Evolutionary conservation across 495 filamentous ascomycete genomes (phyloP).

Genomic region (Acidomyces sp.): DNA sequence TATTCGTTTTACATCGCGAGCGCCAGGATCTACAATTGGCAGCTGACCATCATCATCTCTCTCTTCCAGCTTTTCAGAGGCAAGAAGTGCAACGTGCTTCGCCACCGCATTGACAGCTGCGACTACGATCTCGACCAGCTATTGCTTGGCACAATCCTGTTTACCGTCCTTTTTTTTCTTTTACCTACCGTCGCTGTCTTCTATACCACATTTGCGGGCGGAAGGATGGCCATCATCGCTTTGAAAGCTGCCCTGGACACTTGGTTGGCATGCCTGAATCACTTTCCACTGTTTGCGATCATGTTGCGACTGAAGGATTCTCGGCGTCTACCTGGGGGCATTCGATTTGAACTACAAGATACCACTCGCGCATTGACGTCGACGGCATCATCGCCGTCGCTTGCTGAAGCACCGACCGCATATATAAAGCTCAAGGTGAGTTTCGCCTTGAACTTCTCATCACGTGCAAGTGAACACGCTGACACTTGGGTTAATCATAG

Average conservation of each 20-base stretch:
- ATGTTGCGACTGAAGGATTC: constrained; percentile 96
- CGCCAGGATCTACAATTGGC: constrained; percentile 95
- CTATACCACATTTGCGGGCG: constrained; percentile 88
- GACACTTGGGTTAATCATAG: constrained; percentile 32
- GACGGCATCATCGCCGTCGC: constrained; percentile 20
- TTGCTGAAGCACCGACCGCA: constrained; percentile 32
- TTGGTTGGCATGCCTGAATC: constrained; percentile 82
- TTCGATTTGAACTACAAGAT: constrained; percentile 81
- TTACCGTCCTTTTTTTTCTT: constrained; percentile 90
- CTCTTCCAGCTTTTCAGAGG: constrained; percentile 96
- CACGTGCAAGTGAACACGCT: not conserved
- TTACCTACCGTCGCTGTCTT: constrained; percentile 91
- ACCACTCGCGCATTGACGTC: constrained; percentile 30
- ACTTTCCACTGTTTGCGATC: constrained; percentile 93
- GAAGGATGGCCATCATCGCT: constrained; percentile 86
- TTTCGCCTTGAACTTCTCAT: not conserved
- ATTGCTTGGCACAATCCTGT: constrained; percentile 88
- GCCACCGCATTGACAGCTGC: constrained; percentile 95
- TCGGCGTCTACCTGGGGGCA: constrained; percentile 74
- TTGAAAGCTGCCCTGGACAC: constrained; percentile 85
- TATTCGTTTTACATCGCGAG: constrained; percentile 96
- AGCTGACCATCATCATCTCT: constrained; percentile 87
- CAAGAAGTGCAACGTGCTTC: constrained; percentile 92
- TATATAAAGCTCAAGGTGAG: constrained; percentile 70
- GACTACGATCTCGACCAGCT: constrained; percentile 98